Conservation (phyloP, 345 rosid species). For the Psidium guajava region DNA sequence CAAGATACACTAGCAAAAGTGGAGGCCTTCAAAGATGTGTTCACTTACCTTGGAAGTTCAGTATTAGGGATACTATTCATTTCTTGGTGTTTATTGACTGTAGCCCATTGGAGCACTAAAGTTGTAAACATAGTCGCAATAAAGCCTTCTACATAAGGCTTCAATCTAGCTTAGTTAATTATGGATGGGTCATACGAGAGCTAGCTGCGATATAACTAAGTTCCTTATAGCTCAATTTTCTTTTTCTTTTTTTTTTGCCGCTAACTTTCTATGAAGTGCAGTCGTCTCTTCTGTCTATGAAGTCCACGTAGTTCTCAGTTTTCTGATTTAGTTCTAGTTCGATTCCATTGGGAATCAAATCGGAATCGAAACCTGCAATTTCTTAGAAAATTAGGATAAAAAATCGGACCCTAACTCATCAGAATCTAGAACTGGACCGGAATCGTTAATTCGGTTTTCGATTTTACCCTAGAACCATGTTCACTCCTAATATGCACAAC, state of each 20-base stretch:
- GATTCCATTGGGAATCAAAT: too few species aligned
- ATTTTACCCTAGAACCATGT: too few species aligned
- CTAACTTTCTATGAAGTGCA: not conserved
- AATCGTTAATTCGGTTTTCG: too few species aligned
- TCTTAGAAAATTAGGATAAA: too few species aligned
- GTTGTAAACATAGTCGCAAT: not conserved
- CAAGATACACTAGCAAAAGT: constrained; percentile 69
- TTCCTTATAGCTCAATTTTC: not conserved
- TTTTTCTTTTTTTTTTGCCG: not conserved
- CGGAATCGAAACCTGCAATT: too few species aligned
- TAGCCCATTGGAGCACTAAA: not conserved
- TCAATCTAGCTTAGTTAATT: not conserved
- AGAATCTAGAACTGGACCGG: too few species aligned
- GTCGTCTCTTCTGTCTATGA: not conserved
- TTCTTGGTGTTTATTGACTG: not conserved
- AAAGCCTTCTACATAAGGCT: not conserved
- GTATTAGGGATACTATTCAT: not conserved
- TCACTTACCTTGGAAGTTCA: constrained; percentile 86
- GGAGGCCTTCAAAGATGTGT: constrained; percentile 88
- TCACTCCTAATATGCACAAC: too few species aligned
- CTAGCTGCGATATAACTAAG: not conserved
- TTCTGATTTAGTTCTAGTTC: too few species aligned
- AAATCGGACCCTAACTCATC: too few species aligned
- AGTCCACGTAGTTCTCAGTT: not conserved
- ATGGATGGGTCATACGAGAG: not conserved